Evolutionary conservation across 2,329 filamentous ascomycete species (phyloP), one percentile per base, ranked within the genome.

Genomic region (Colletotrichum sublineola): DNA sequence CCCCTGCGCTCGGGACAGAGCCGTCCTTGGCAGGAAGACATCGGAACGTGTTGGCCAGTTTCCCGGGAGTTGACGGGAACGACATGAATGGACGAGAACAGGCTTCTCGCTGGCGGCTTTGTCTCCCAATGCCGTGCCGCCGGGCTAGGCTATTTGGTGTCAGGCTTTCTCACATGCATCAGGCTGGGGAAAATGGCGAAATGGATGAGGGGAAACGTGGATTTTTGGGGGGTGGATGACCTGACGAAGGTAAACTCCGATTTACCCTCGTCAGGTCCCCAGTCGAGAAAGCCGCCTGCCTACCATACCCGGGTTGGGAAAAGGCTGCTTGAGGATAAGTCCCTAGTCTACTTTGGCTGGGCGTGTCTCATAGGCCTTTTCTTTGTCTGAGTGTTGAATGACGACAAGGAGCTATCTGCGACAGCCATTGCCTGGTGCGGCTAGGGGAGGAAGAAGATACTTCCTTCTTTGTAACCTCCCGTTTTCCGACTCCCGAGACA

Each of bases 61-160:
- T 3, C 8, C 61, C 70, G 66, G 70, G 50, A 65, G 66, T 70
- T 73, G 66, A 73, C 70, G 70, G 70, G 55, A 50, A 42, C 55
- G 36, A 42, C 33, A 38, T n/a, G 33, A 33, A n/a, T 40, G 55
- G n/a, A 42, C 55, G 55, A 58, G 55, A 55, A 40, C 53, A 48
- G 61, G 38, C 33, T 46, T 36, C 14, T 53, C 24, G 46, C 58
- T 50, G 15, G 46, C 46, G 20, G 5, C n/a, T 20, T 40, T 67
- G 42, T 42, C 50, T 58, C 29, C 50, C n/a, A n/a, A n/a, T 36
- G 7, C 24, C 52, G 36, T 36, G 46, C 9, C 42, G n/a, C 58
- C 58, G 58, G 24, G 11, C 46, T 42, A 52, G 46, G 36, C 48
- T 61, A 11, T 31, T 60, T 24, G 38, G 46, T 67, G 50, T 31